Conservation (phyloP, 139 green algal genomes). For the Mychonastes homosphaera region DNA sequence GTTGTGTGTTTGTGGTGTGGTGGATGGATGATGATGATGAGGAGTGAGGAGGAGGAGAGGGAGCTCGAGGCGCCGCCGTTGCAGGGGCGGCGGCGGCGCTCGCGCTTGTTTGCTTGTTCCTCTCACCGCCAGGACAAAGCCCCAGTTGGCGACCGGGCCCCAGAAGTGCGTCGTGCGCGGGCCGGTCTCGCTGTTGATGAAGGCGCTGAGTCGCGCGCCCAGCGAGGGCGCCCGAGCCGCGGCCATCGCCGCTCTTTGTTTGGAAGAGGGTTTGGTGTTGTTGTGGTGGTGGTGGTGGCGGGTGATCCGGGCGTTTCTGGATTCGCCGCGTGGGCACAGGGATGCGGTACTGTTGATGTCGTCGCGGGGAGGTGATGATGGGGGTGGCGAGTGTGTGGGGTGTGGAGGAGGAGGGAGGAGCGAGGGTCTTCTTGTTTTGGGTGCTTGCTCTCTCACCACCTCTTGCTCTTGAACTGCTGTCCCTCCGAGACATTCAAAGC, state of each 20-base stretch:
- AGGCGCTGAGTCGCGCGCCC: conserved; percentile 7
- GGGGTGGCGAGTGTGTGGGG: background rate
- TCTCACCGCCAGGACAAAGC: conserved; percentile 64
- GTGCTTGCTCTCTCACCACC: background rate
- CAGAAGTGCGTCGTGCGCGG: conserved; percentile 75
- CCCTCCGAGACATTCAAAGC: no score
- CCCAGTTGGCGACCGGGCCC: conserved; percentile 72
- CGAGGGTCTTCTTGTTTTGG: background rate
- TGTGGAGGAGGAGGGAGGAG: background rate
- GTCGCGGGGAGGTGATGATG: background rate
- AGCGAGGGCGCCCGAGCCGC: conserved; percentile 8
- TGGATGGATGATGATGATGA: background rate
- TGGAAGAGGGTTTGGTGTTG: background rate
- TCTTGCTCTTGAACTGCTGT: background rate
- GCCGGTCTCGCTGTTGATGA: conserved; percentile 24
- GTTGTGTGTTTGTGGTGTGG: no score
- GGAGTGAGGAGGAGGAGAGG: background rate
- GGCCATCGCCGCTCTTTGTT: no score
- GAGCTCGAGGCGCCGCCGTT: no score
- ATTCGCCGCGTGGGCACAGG: no score
- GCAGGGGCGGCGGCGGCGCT: no score
- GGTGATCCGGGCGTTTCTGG: background rate
- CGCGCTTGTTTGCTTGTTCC: no score
- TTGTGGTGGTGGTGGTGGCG: background rate
- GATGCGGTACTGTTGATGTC: no score